Evolutionary conservation across 768 basidiomycete species (phyloP).

Genomic region (Postia placenta): DNA sequence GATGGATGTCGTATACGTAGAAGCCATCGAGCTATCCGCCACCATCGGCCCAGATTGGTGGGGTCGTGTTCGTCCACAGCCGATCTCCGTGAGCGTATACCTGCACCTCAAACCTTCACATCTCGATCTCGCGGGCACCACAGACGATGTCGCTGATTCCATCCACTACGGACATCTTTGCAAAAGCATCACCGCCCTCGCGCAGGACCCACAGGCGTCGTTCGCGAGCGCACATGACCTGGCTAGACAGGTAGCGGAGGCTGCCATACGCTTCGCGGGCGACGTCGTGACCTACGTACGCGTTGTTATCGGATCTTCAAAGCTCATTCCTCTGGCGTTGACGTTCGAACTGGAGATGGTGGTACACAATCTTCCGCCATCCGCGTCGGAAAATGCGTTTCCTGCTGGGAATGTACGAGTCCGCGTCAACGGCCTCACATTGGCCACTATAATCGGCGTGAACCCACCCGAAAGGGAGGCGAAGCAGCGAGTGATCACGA

Average conservation of each 20-base stretch:
- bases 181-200: constrained; percentile 36
- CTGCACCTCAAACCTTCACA: constrained; percentile 36
- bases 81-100: constrained; percentile 41
- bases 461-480: constrained; percentile 62
- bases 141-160: constrained; percentile 49
- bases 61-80: constrained; percentile 42
- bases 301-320: constrained; percentile 31
- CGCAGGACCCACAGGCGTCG: constrained; percentile 14
- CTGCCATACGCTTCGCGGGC: constrained; percentile 34
- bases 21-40: constrained; percentile 34
- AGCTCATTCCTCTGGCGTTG: constrained; percentile 46
- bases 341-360: constrained; percentile 35
- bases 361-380: constrained; percentile 4
- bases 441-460: constrained; percentile 62
- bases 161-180: constrained; percentile 62
- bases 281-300: constrained; percentile 30
- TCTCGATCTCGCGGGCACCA: constrained; percentile 37
- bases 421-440: constrained; percentile 38
- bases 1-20: constrained; percentile 39
- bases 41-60: constrained; percentile 47
- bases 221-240: constrained; percentile 28
- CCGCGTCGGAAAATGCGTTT: neutral
- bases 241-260: constrained; percentile 29
- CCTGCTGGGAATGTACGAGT: constrained; percentile 21
- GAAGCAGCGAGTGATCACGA: constrained; percentile 56